Conservation (phyloP, 495 filamentous ascomycete genomes). For the Penicillium taxi region DNA sequence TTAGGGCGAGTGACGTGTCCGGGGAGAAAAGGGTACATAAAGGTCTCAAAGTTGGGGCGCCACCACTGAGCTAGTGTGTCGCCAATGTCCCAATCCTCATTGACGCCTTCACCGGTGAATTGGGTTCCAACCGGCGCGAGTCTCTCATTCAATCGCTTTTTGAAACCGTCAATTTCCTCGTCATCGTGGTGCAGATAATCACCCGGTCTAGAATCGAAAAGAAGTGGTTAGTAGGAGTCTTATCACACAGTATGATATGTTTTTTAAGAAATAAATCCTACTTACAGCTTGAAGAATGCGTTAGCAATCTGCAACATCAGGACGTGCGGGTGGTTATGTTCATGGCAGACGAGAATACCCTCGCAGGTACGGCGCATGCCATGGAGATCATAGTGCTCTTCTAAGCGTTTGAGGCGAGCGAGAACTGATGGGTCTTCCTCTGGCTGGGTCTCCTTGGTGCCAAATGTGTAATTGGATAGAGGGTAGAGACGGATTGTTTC, state of each 20-base stretch:
- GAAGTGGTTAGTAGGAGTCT: slow-evolving; percentile 5
- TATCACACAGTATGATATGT: not conserved
- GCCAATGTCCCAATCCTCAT: slow-evolving; percentile 85
- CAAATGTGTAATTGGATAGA: slow-evolving; percentile 96
- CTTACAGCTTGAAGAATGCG: slow-evolving; percentile 92
- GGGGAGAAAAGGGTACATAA: slow-evolving; percentile 98
- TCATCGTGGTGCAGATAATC: slow-evolving; percentile 89
- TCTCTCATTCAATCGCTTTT: slow-evolving; percentile 81
- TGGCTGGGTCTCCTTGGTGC: slow-evolving; percentile 94
- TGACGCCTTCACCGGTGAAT: slow-evolving; percentile 78
- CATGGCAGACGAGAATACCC: slow-evolving; percentile 92
- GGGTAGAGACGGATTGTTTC: slow-evolving; percentile 88
- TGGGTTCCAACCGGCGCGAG: slow-evolving; percentile 84
- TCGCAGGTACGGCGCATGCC: slow-evolving; percentile 97
- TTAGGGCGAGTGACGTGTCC: slow-evolving; percentile 93
- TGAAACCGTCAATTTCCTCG: slow-evolving; percentile 90
- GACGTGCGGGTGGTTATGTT: slow-evolving; percentile 97
- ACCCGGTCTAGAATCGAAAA: slow-evolving; percentile 53
- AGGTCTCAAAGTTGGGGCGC: slow-evolving; percentile 97
- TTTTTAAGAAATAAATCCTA: not conserved
- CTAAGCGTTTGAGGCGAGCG: slow-evolving; percentile 81
- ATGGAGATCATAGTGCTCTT: slow-evolving; percentile 86
- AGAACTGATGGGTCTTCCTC: slow-evolving; percentile 95
- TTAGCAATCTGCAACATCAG: slow-evolving; percentile 98
- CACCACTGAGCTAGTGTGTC: slow-evolving; percentile 97